These are phyloP conservation scores for Tolypocladium tundrense DNA, from an alignment of 2,329 filamentous ascomycete genomes.

Conservation along the genomic window DNA sequence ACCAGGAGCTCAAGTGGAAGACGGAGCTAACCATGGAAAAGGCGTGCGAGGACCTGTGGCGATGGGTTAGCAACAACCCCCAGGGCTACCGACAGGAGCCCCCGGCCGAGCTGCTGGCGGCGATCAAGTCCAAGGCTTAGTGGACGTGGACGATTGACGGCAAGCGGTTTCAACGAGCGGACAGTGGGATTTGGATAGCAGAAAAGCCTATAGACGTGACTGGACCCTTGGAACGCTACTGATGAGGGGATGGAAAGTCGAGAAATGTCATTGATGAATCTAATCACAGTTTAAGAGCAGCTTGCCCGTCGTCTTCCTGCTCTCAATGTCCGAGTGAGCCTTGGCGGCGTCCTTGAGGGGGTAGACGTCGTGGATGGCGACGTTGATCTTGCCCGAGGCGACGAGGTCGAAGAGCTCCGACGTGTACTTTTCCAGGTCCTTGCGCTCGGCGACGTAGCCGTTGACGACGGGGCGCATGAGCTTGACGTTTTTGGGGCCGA, in stretches of 20 bases:
- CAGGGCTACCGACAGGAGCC: slow-evolving; percentile 88
- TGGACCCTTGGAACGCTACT: neutral
- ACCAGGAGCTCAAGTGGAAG: slow-evolving; percentile 85
- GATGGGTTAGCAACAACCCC: slow-evolving; percentile 95
- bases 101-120: slow-evolving; percentile 69
- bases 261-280: slow-evolving; percentile 2
- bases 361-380: slow-evolving; percentile 68
- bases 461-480: slow-evolving; percentile 66
- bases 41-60: slow-evolving; percentile 89
- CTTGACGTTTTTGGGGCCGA: slow-evolving; percentile 67
- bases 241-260: neutral
- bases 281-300: slow-evolving; percentile 57
- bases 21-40: slow-evolving; percentile 84
- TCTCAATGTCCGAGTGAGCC: slow-evolving; percentile 71
- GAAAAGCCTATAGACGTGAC: neutral
- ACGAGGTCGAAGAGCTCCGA: slow-evolving; percentile 66
- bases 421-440: slow-evolving; percentile 62
- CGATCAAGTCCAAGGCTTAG: slow-evolving; percentile 32
- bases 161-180: neutral
- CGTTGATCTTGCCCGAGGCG: slow-evolving; percentile 55
- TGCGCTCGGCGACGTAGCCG: slow-evolving; percentile 56
- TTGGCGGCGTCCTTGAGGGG: slow-evolving; percentile 59
- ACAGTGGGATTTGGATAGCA: neutral
- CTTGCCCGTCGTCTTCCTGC: slow-evolving; percentile 77
- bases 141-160: neutral